These are phyloP conservation scores for Serendipita sp. DNA, from an alignment of 768 basidiomycete species.

Conservation along the genomic window DNA sequence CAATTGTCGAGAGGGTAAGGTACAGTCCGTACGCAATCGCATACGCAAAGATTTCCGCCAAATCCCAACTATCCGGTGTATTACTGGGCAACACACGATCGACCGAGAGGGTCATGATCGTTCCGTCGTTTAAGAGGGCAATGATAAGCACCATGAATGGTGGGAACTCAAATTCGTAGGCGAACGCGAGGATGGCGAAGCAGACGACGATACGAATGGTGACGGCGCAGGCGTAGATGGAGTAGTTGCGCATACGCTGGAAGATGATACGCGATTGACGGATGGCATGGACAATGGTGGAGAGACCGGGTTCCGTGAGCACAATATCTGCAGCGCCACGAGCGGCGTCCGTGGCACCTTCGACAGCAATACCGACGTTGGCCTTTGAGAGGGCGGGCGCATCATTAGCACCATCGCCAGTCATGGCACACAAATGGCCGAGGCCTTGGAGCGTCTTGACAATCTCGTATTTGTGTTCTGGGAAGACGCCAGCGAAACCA, in stretches of 20 bases:
- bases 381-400: constrained; percentile 95
- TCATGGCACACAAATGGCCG: constrained; percentile 95
- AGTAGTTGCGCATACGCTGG: constrained; percentile 99
- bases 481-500: constrained; percentile 98
- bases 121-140: constrained; percentile 92
- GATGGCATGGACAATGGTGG: constrained; percentile 97
- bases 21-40: constrained; percentile 93
- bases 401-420: constrained; percentile 98
- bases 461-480: constrained; percentile 99
- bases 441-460: constrained; percentile 96
- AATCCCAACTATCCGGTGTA: constrained; percentile 90
- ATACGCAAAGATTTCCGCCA: constrained; percentile 90
- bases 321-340: constrained; percentile 98
- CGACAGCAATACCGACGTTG: constrained; percentile 98
- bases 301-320: constrained; percentile 93
- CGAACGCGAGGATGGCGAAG: constrained; percentile 89
- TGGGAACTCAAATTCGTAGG: constrained; percentile 97
- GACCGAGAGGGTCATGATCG: constrained; percentile 95
- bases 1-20: constrained; percentile 75
- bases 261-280: constrained; percentile 97
- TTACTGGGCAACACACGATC: constrained; percentile 90
- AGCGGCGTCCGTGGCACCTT: constrained; percentile 97
- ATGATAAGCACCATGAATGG: constrained; percentile 99
- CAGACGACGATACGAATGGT: constrained; percentile 98
- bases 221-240: constrained; percentile 89